These are phyloP conservation scores for Metschnikowia cerradonensis DNA, from an alignment of 805 yeast species.

Conservation along the genomic window DNA sequence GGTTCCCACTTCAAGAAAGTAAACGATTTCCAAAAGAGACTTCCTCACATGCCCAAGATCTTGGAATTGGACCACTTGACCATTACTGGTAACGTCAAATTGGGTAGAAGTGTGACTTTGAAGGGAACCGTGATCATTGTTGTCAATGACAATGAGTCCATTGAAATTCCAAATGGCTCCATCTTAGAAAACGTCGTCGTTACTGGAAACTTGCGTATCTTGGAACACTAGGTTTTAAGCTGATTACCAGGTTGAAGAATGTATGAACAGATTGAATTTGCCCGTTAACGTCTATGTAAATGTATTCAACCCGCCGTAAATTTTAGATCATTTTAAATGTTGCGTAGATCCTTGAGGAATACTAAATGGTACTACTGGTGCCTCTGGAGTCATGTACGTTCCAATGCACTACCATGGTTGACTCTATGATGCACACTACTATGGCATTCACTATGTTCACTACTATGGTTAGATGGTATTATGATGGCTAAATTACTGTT, in stretches of 20 bases:
- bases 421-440: too few relatives aligned
- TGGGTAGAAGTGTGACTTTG: conserved; percentile 86
- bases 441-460: too few relatives aligned
- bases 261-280: not conserved
- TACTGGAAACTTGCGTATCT: conserved; percentile 91
- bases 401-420: too few relatives aligned
- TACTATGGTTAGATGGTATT: too few relatives aligned
- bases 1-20: conserved; percentile 98
- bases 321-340: too few relatives aligned
- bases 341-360: too few relatives aligned
- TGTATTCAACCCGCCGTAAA: not conserved
- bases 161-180: conserved; percentile 96
- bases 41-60: conserved; percentile 93
- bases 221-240: conserved; percentile 61
- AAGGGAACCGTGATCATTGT: conserved; percentile 98
- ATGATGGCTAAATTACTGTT: too few relatives aligned
- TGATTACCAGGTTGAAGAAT: not conserved
- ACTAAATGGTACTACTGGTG: too few relatives aligned
- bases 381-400: too few relatives aligned
- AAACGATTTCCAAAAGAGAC: conserved; percentile 80
- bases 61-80: conserved; percentile 96
- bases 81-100: conserved; percentile 90
- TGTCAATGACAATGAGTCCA: conserved; percentile 93
- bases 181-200: conserved; percentile 93
- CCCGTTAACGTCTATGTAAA: not conserved